Evolutionary conservation across 1,139 yeast species (phyloP), one percentile per base, ranked within the genome.

Genomic region (Fermentozyma sake): DNA sequence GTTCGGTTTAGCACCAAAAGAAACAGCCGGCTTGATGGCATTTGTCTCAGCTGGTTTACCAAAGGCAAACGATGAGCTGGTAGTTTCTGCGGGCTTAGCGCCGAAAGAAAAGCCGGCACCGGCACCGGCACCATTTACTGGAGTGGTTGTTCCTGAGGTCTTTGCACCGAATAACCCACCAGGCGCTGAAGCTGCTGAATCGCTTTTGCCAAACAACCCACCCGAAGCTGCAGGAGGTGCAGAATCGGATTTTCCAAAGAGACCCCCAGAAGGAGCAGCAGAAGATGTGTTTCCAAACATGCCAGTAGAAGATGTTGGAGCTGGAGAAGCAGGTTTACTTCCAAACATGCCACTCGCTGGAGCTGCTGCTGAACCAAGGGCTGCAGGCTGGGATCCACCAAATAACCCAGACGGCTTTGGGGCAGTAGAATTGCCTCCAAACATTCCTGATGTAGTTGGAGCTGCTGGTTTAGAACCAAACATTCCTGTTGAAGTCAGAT

Each of bases 11-110:
- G 12, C 22, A 19, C 38, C 47, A 5, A 18, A 15, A 15, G 27
- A 24, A 11, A 18, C 27, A 7, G 27, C 11, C 15, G 14, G 16
- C 8, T 17, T 18, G 21, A 16, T 14, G 5, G 22, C 16, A n/a
- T 24, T 18, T 9, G 21, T 48, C 51, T 37, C 37, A 22, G 32
- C 36, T 18, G 31, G 12, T 9, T 16, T 22, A 6, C 63, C 64
- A 34, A 58, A 31, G 50, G 31, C 32, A 41, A 43, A 16, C 36
- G 19, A 13, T 27, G 16, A 16, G 13, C 5, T 10, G 15, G 22
- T 19, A 13, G 17, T 22, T 14, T 16, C 13, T 19, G 14, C 23
- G 9, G 15, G 4, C 3, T 27, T 11, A 27, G 42, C 46, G 55
- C 59, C 27, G 40, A 21, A 39, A 46, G 26, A 26, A 44, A 50